Evolutionary conservation across 2,329 filamentous ascomycete species (phyloP), one percentile per base, ranked within the genome.

Genomic region (Botryotinia globosa): DNA sequence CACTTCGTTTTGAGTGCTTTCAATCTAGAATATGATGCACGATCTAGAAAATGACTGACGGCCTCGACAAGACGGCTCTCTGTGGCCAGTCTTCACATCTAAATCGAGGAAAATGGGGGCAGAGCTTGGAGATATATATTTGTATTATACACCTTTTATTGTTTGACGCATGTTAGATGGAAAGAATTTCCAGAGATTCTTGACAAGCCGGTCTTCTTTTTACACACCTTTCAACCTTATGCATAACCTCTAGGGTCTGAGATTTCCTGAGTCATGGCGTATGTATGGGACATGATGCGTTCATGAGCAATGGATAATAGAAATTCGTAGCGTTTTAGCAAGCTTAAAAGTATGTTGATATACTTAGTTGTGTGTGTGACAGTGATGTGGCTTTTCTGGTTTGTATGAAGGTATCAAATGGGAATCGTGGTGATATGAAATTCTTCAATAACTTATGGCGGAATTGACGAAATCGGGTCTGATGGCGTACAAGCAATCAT

Each of bases 231-330:
- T 67, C 61, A 65, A 62, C 34, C 64, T 62, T 37, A 71, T 69
- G 44, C 48, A 73, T 69, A 71, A 54, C 64, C 69, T 70, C 56
- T 71, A 73, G 73, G 73, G 72, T 70, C 72, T 73, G 73, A 71
- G 22, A 34, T 70, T 48, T 63, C 56, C 34, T 32, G 72, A 74
- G 4, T 44, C 25, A 56, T 56, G 65, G 65, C 65, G 48, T 68
- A 68, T 56, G 48, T 56, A 68, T n/a, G 65, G 65, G 45, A 65
- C 29, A 65, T 34, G 25, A 68, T 56, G 65, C 37, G n/a, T 68
- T 68, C 18, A 54, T 68, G 65, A 56, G 37, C 34, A 68, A 68
- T 68, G 65, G 65, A 56, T 67, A 68, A 68, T 68, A 68, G 65
- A 68, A 67, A 42, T 44, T 56, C 54, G 25, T 56, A 42, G 65